These are phyloP conservation scores for Stylosanthes scabra DNA, from an alignment of 331 rosid species.

Conservation along the genomic window DNA sequence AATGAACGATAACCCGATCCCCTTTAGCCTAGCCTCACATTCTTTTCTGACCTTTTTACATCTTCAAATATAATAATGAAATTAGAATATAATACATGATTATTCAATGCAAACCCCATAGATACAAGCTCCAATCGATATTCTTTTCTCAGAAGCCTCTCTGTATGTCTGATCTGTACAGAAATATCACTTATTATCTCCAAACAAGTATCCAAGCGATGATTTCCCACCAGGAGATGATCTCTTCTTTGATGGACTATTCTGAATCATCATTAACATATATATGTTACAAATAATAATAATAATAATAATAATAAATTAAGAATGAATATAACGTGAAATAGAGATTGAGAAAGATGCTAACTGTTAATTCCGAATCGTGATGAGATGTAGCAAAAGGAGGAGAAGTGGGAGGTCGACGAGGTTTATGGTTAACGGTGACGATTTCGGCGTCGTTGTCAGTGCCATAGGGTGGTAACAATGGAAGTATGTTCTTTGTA, in stretches of 20 bases:
- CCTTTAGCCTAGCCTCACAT: not conserved
- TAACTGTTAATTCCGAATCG: slow-evolving; percentile 55
- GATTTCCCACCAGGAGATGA: slow-evolving; percentile 80
- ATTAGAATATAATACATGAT: not conserved
- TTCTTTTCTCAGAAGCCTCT: slow-evolving; percentile 4
- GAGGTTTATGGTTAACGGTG: not conserved
- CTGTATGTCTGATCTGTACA: slow-evolving; percentile 22
- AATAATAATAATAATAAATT: not conserved
- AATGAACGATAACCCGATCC: slow-evolving; percentile 6
- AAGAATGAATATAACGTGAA: not conserved
- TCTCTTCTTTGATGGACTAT: slow-evolving; percentile 71
- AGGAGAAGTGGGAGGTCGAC: slow-evolving; percentile 29
- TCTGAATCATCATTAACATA: slow-evolving; percentile 41
- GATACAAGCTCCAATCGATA: not conserved
- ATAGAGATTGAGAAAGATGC: not conserved
- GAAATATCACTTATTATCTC: slow-evolving; percentile 63
- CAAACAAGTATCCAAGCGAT: slow-evolving; percentile 83
- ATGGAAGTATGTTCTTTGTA: not conserved
- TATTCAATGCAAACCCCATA: slow-evolving; percentile 19
- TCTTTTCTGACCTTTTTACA: not conserved
- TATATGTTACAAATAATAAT: not conserved
- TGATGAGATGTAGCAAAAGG: slow-evolving; percentile 3
- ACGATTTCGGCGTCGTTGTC: slow-evolving; percentile 44
- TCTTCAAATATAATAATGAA: not conserved
- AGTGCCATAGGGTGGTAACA: slow-evolving; percentile 55